Evolutionary conservation across 1,284 basidiomycete genomes (phyloP), one percentile per base, ranked within the genome.

Genomic region (Ganoderma lingzhi): DNA sequence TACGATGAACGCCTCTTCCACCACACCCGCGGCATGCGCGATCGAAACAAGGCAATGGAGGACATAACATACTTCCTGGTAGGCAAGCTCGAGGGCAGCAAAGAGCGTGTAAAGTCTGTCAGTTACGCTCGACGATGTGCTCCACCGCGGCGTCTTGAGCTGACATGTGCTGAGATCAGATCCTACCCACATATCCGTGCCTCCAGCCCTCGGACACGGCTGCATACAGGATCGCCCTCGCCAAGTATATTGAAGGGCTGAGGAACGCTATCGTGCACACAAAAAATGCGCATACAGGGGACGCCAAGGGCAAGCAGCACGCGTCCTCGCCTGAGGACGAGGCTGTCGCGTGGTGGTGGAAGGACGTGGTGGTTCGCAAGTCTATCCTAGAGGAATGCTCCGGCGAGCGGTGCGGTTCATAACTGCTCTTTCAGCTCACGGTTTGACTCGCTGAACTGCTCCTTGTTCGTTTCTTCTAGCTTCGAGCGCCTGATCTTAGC

Each of bases 321-420:
- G 59, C 66, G 37, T 51, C 66, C n/a, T 45, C 30, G 19, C 23
- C 58, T 10, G 65, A 58, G 17, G 69, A 66, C 63, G 64, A 62
- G 15, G 71, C 69, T 28, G 45, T 65, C 17, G 80, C 80, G 2
- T 83, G 80, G 81, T 87, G 86, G 86, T 88, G 86, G 87, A 85
- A 82, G 74, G 84, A 87, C 65, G 82, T 87, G 1, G 79, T 87
- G 6, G 84, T 87, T 4, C 81, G 86, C 45, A 87, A 85, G 73
- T 87, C 86, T 10, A 71, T 87, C 51, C 74, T 88, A 41, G 86
- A 88, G 69, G 86, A 88, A 72, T 88, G 86, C 73, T 74, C 78
- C 42, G 86, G 87, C n/a, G 85, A 85, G 63, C 82, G 83, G 87
- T 87, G 68, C 64, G 76, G 59, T 30, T 61, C 59, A 30, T 37